A percentile compares a stretch with the other conserved stretches of the same genome.
These are phyloP conservation scores for Botryotinia convoluta DNA, from an alignment of 2,329 filamentous ascomycete genomes.

Conservation along the genomic window DNA sequence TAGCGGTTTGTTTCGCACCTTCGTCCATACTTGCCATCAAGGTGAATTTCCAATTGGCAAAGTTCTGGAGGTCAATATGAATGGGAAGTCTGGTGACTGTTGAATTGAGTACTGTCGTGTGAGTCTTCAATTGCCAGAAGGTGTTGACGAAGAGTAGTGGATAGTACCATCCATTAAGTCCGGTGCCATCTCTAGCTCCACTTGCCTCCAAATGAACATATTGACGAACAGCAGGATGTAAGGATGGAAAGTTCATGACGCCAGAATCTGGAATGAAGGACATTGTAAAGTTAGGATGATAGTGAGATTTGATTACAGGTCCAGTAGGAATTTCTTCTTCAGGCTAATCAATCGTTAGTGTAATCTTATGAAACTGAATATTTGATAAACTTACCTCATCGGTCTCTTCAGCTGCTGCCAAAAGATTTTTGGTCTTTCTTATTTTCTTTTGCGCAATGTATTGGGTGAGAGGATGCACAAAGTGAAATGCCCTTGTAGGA, in stretches of 20 bases:
- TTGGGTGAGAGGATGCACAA: slow-evolving; percentile 80
- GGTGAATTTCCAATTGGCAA: slow-evolving; percentile 87
- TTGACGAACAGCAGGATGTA: slow-evolving; percentile 73
- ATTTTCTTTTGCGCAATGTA: slow-evolving; percentile 90
- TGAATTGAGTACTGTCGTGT: slow-evolving; percentile 90
- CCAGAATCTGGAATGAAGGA: slow-evolving; percentile 82
- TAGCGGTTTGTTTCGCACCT: slow-evolving; percentile 78
- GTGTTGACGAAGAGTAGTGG: slow-evolving; percentile 91
- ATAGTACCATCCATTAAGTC: slow-evolving; percentile 90
- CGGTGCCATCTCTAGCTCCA: slow-evolving; percentile 76
- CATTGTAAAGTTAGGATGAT: slow-evolving; percentile 91
- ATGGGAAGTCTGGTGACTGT: slow-evolving; percentile 81
- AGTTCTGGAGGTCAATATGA: slow-evolving; percentile 78
- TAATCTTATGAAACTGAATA: slow-evolving; percentile 36
- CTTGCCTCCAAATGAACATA: slow-evolving; percentile 77
- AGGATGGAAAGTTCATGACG: slow-evolving; percentile 60
- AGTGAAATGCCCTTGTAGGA: slow-evolving; percentile 73
- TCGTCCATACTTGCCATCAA: slow-evolving; percentile 81
- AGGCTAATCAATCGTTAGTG: slow-evolving; percentile 47
- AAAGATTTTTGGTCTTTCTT: slow-evolving; percentile 80
- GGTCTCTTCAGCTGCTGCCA: slow-evolving; percentile 53
- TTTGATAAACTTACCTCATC: slow-evolving; percentile 45
- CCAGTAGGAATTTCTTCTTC: slow-evolving; percentile 53
- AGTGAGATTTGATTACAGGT: slow-evolving; percentile 79
- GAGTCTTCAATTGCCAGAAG: slow-evolving; percentile 91